Conservation (phyloP, 108 stramenopile genomes). For the Nitzschia sp. region DNA sequence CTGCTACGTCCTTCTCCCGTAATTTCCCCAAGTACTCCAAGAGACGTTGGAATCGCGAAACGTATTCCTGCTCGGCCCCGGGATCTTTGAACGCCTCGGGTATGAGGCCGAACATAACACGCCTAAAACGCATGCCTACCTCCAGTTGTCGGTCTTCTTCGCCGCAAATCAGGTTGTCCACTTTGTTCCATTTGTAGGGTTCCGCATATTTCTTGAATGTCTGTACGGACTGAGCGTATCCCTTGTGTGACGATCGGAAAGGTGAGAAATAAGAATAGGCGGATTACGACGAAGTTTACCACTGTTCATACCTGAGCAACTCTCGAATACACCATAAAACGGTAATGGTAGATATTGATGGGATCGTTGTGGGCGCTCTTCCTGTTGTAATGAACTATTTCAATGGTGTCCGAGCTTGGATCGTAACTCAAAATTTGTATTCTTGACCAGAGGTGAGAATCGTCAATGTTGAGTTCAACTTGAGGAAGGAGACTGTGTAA, state of each 20-base stretch:
- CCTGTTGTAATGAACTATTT: constrained; percentile 72
- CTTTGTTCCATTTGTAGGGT: constrained; percentile 81
- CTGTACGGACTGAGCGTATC: constrained; percentile 60
- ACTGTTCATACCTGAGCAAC: constrained; percentile 49
- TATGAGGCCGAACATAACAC: constrained; percentile 79
- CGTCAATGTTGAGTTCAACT: neutral
- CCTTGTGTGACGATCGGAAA: constrained; percentile 35
- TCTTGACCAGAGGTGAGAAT: neutral
- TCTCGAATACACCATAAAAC: constrained; percentile 53
- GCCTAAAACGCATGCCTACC: constrained; percentile 70
- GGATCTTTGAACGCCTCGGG: constrained; percentile 56
- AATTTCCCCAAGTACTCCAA: constrained; percentile 75
- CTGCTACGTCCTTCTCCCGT: constrained; percentile 49
- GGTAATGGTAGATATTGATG: constrained; percentile 54
- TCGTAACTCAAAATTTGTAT: constrained; percentile 72
- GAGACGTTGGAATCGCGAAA: constrained; percentile 65
- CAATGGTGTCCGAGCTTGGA: constrained; percentile 70
- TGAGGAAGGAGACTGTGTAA: neutral
- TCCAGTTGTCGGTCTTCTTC: constrained; percentile 59
- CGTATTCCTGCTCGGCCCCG: constrained; percentile 70
- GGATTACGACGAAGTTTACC: neutral
- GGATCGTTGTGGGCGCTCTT: constrained; percentile 61
- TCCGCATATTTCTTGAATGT: constrained; percentile 82
- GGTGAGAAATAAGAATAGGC: constrained; percentile 2
- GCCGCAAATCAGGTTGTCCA: constrained; percentile 84